These are phyloP conservation scores for Cercospora zeae-maydis DNA, from an alignment of 2,329 filamentous ascomycete genomes.

Conservation along the genomic window DNA sequence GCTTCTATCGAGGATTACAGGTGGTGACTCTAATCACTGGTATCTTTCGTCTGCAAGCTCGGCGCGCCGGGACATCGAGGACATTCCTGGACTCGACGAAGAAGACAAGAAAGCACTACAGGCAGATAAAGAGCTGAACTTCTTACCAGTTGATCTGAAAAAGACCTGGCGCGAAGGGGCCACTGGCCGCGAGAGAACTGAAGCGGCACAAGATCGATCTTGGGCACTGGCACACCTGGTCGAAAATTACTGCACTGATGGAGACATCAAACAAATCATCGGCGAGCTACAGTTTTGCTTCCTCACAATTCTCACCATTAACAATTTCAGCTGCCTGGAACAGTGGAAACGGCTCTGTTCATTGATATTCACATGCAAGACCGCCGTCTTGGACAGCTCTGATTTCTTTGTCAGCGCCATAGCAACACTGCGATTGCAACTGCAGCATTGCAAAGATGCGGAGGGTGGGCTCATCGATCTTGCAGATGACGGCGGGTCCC, in stretches of 20 bases:
- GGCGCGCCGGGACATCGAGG: constrained; percentile 54
- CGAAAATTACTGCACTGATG: constrained; percentile 39
- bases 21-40: constrained; percentile 49
- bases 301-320: constrained; percentile 59
- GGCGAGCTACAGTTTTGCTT: constrained; percentile 63
- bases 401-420: constrained; percentile 53
- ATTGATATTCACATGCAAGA: constrained; percentile 55
- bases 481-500: constrained; percentile 48
- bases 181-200: constrained; percentile 59
- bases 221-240: constrained; percentile 59
- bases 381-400: constrained; percentile 48
- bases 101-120: constrained; percentile 34
- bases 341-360: constrained; percentile 61
- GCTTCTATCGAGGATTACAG: constrained; percentile 52
- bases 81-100: constrained; percentile 55
- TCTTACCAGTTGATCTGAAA: constrained; percentile 59
- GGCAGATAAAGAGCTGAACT: constrained; percentile 47
- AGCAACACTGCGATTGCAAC: constrained; percentile 49
- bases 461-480: constrained; percentile 62
- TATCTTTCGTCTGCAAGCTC: constrained; percentile 57
- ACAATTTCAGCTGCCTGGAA: constrained; percentile 63
- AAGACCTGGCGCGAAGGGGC: constrained; percentile 60
- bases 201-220: constrained; percentile 59
- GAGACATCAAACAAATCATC: constrained; percentile 38
- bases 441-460: constrained; percentile 56